Evolutionary conservation across 2,329 filamentous ascomycete genomes (phyloP), one percentile per base, ranked within the genome.

Genomic region (Fusarium robinianum): DNA sequence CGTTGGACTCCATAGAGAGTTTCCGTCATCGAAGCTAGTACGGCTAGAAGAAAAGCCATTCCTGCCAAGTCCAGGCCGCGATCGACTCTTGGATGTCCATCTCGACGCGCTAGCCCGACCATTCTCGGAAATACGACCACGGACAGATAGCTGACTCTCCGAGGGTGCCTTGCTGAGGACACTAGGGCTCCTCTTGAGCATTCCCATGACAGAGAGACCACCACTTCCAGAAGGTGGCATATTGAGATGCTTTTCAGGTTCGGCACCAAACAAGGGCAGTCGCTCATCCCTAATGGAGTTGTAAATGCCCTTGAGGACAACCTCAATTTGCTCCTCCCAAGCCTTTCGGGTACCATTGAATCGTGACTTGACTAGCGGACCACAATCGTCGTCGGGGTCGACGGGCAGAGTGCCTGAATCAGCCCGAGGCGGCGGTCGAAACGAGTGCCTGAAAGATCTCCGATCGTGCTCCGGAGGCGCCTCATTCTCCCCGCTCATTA

Each of bases 141-240:
- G 83, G 12, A 77, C 68, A 45, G 85, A 87, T 42, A 79, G 77
- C 46, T 82, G 80, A 40, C 81, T 83, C 57, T 97, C 94, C 0
- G 94, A 97, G 1, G 90, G 90, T 19, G 90, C 84, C 69, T 95
- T 96, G 75, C 91, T 96, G 47, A 97, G 77, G 5, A 94, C 88
- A 63, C 91, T 96, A 1, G 92, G 92, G 27, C 83, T 90, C 31
- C 94, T 85, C 64, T 90, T 90, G 30, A 97, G 76, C 72, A 88
- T 83, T 44, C 79, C 78, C 62, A 87, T 84, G 9, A 91, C 86
- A 3, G 90, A 85, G 18, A 96, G 76, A 35, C 79, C 82, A 61
- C 77, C 82, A 62, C 77, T 83, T 26, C 80, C 78, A 3, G 77
- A 74, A n/a, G 69, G 64, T 8, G 63, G 67, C 11, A 58, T 30